Conservation (phyloP, 768 basidiomycete genomes). For the Hygrocybe coccinea region DNA sequence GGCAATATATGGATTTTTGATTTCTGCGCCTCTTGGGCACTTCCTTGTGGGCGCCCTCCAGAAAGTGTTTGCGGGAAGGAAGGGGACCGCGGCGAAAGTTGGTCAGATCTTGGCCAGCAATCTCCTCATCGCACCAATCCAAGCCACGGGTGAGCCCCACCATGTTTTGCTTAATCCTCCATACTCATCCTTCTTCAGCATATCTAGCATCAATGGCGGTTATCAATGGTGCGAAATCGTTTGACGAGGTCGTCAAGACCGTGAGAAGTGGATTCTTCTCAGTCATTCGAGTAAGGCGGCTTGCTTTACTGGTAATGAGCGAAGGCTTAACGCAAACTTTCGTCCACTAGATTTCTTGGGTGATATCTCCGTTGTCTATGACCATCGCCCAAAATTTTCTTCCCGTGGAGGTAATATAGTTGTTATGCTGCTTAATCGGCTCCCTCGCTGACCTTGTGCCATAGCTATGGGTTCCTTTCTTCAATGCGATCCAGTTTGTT, state of each 20-base stretch:
- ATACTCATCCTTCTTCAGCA: conserved; percentile 32
- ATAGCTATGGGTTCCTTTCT: conserved; percentile 85
- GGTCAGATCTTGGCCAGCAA: conserved; percentile 74
- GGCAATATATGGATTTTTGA: conserved; percentile 75
- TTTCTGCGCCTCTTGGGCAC: conserved; percentile 81
- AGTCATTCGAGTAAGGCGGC: conserved; percentile 57
- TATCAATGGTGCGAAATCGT: conserved; percentile 72
- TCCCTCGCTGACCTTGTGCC: background rate
- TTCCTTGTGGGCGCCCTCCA: conserved; percentile 68
- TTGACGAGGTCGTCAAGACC: conserved; percentile 59
- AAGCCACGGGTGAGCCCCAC: conserved; percentile 51
- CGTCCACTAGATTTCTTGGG: conserved; percentile 62
- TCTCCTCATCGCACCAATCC: conserved; percentile 71
- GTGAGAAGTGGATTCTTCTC: conserved; percentile 69
- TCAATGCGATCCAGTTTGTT: conserved; percentile 71
- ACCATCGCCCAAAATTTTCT: conserved; percentile 75
- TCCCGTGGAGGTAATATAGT: conserved; percentile 68
- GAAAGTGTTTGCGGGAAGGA: conserved; percentile 71
- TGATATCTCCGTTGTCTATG: conserved; percentile 70
- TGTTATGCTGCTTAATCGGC: background rate
- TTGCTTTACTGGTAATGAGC: background rate
- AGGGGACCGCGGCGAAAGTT: conserved; percentile 56
- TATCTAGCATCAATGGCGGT: conserved; percentile 78
- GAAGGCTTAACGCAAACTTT: background rate
- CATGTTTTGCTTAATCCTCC: background rate